phyloP scores from a whole-genome alignment of 208 protist genomes.

The Leishmania tropica region DNA sequence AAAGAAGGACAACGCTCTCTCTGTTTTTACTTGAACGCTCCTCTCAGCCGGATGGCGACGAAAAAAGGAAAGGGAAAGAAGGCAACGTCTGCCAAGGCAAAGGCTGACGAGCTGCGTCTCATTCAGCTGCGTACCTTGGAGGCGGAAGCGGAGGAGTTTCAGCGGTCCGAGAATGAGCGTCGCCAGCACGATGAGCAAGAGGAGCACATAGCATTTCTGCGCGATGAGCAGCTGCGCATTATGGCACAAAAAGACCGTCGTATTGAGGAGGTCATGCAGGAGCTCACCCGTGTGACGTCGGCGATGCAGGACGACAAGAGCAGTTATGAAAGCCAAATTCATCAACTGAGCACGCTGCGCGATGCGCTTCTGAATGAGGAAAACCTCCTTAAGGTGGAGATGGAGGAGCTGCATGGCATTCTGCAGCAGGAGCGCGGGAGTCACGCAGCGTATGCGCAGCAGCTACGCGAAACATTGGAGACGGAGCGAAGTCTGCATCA shows the following conservation, averaged over 20 bases:
- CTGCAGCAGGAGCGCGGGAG: conserved; percentile 34
- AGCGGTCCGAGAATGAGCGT: conserved; percentile 68
- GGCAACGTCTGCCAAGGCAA: conserved; percentile 32
- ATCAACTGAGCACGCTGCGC: conserved; percentile 51
- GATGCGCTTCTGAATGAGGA: conserved; percentile 78
- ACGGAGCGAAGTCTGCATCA: conserved; percentile 32
- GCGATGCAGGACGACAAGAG: conserved; percentile 41
- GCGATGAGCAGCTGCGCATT: conserved; percentile 60
- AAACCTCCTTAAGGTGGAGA: conserved; percentile 43
- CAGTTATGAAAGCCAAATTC: conserved; percentile 53
- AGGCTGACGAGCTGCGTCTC: conserved; percentile 56
- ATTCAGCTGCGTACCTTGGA: conserved; percentile 64
- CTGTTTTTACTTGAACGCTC: background rate
- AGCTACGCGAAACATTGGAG: conserved; percentile 45
- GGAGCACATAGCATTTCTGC: conserved; percentile 65
- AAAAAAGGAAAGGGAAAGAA: conserved; percentile 48
- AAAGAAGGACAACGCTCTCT: background rate
- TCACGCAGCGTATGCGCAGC: conserved; percentile 42
- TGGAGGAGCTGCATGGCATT: conserved; percentile 50
- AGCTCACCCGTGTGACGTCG: conserved; percentile 46
- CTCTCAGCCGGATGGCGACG: conserved; percentile 19
- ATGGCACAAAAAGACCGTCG: conserved; percentile 63
- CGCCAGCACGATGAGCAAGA: conserved; percentile 73
- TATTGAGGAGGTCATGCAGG: conserved; percentile 56
- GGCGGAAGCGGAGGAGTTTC: conserved; percentile 67